Conservation (phyloP, 208 protist species). For the Trypanosoma caninum region DNA sequence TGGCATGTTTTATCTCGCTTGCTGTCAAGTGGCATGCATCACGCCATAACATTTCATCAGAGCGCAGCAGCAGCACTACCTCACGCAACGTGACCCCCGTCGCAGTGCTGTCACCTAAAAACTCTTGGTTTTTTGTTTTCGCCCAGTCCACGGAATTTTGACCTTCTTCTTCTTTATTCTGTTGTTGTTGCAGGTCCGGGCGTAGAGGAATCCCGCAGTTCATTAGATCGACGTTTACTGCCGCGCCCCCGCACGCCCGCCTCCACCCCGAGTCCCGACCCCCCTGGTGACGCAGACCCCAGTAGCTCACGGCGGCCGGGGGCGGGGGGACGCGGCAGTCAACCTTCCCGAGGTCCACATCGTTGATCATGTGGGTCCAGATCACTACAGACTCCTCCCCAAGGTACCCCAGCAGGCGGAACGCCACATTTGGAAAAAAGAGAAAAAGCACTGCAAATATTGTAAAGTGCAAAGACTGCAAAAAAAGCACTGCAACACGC, state of each 20-base stretch:
- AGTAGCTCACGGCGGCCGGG: conserved; percentile 55
- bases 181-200: too few relatives aligned
- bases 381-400: conserved; percentile 78
- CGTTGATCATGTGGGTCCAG: conserved; percentile 87
- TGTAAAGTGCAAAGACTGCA: conserved; percentile 44
- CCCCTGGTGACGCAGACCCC: conserved; percentile 56
- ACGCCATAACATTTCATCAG: conserved; percentile 76
- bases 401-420: conserved; percentile 71
- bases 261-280: too few relatives aligned
- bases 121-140: neutral
- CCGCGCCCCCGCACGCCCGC: too few relatives aligned
- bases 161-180: too few relatives aligned
- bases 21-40: conserved; percentile 57
- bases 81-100: conserved; percentile 56
- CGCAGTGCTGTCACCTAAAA: neutral
- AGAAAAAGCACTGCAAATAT: conserved; percentile 55
- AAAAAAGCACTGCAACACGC: conserved; percentile 42
- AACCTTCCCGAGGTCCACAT: conserved; percentile 73
- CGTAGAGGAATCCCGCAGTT: too few relatives aligned
- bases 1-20: conserved; percentile 35
- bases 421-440: conserved; percentile 62
- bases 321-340: conserved; percentile 38
- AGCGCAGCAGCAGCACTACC: conserved; percentile 59
- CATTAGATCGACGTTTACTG: too few relatives aligned
- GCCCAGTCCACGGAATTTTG: neutral